Evolutionary conservation across 805 yeast genomes (phyloP), one percentile per base, ranked within the genome.

Genomic region (Candida vaughaniae): DNA sequence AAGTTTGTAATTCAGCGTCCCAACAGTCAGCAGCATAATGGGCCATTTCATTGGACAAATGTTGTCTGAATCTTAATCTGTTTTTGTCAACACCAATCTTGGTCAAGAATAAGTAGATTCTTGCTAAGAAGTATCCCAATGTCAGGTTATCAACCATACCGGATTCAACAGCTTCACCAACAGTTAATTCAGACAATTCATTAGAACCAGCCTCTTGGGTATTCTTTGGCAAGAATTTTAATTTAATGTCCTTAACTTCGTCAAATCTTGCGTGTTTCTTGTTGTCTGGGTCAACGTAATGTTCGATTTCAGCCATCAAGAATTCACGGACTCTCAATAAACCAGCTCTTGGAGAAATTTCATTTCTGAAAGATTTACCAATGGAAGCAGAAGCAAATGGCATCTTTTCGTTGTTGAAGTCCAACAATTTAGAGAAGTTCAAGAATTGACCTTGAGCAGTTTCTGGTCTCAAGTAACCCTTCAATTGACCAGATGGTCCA

Each of bases 311-410:
- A 41, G 98, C 99, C 99, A 93, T 93, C 60, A 93, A 73, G 64
- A 93, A 93, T 73, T 93, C 99, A 69, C 99, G 88, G 41, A 95
- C 99, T 70, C 99, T 85, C 62, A 93, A 76, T 52, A 93, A 75
- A 53, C 99, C 99, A 18, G 98, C 86, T 66, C 99, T 83, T 53
- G 99, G 99, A 33, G 97, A 88, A 56, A 93, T 93, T 73, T 93
- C 99, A 66, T 93, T 93, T 75, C 99, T 85, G 77, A 93, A 93
- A 10, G 98, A 90, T 68, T 93, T 93, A 60, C 99, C 99, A 57
- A 93, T 88, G 25, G 97, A 85, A 35, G 99, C 99, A 47, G 96
- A 88, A n/a, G 99, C 99, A 66, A 93, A 93, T 41, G 99, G 99
- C 91, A 95, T 90, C 65, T 82, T 85, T 65, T 84, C 81, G 71